These are phyloP conservation scores for Curvularia lunata DNA, from an alignment of 2,329 filamentous ascomycete genomes.

Conservation along the genomic window DNA sequence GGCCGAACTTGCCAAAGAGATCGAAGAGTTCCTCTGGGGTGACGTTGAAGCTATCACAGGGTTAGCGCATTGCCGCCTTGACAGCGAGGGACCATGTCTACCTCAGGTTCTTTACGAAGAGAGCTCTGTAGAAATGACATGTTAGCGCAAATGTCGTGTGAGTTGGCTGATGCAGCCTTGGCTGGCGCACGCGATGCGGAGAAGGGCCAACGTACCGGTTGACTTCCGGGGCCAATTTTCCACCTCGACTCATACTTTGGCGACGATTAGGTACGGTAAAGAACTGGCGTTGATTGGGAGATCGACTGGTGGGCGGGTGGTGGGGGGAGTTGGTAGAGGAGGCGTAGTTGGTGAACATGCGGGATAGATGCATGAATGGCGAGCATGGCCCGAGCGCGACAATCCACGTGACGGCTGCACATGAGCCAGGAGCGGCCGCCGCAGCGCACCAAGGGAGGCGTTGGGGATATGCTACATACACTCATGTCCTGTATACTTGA, in stretches of 20 bases:
- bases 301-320: constrained; percentile 18
- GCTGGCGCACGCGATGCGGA: constrained; percentile 24
- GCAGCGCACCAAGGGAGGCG: constrained; percentile 1
- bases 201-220: constrained; percentile 74
- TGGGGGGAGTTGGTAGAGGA: constrained; percentile 13
- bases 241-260: constrained; percentile 89
- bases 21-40: constrained; percentile 97
- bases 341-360: constrained; percentile 17
- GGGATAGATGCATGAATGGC: constrained; percentile 15
- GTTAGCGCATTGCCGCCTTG: constrained; percentile 20
- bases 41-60: constrained; percentile 84
- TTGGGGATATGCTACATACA: too few relatives aligned
- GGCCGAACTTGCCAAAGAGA: constrained; percentile 96
- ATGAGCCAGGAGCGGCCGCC: constrained; percentile 3
- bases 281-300: constrained; percentile 30
- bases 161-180: constrained; percentile 29
- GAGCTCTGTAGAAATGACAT: constrained; percentile 69
- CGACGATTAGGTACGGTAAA: constrained; percentile 31
- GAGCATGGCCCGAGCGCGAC: constrained; percentile 12
- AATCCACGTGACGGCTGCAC: constrained; percentile 10
- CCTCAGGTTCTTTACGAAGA: constrained; percentile 99
- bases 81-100: constrained; percentile 49
- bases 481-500: not conserved
- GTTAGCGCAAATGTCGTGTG: constrained; percentile 45
- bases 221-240: constrained; percentile 99